phyloP scores from a whole-genome alignment of 257 asterid species.

The Nicotiana noctiflora region DNA sequence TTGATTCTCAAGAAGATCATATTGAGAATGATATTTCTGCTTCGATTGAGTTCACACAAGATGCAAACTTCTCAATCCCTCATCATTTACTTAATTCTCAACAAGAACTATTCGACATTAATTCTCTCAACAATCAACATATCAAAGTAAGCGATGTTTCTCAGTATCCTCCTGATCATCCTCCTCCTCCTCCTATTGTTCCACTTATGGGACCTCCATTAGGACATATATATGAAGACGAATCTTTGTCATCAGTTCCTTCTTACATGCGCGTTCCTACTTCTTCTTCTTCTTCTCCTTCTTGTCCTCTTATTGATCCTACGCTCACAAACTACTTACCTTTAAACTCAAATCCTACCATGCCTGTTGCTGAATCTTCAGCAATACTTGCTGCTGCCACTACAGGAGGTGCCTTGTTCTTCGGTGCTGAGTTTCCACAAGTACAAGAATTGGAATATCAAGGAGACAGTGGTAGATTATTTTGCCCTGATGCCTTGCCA shows the following conservation, averaged over 20 bases:
- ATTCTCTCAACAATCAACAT: slow-evolving; percentile 30
- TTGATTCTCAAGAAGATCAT: slow-evolving; percentile 38
- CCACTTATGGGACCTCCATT: slow-evolving; percentile 39
- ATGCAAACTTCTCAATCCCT: slow-evolving; percentile 37
- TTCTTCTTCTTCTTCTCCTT: slow-evolving; percentile 25
- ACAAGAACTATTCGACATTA: not conserved
- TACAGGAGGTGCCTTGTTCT: slow-evolving; percentile 28
- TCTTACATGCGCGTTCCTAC: slow-evolving; percentile 34
- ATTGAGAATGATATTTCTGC: slow-evolving; percentile 68
- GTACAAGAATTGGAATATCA: slow-evolving; percentile 61
- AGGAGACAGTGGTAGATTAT: slow-evolving; percentile 52
- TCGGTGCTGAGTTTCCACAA: slow-evolving; percentile 41
- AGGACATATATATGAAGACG: slow-evolving; percentile 39
- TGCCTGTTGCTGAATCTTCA: slow-evolving; percentile 37
- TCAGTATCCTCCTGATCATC: slow-evolving; percentile 24
- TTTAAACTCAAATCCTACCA: slow-evolving; percentile 25
- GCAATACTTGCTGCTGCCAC: slow-evolving; percentile 24
- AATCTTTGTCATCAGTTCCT: slow-evolving; percentile 32
- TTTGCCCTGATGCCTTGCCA: slow-evolving; percentile 46
- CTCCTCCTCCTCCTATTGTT: slow-evolving; percentile 4
- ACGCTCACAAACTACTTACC: slow-evolving; percentile 36
- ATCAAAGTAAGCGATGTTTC: not conserved
- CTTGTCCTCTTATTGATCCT: slow-evolving; percentile 45
- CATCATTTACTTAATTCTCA: slow-evolving; percentile 14
- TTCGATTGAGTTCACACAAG: slow-evolving; percentile 60